Evolutionary conservation across 116 monocot genomes (phyloP).

Genomic region (Papilionanthe hybrid): DNA sequence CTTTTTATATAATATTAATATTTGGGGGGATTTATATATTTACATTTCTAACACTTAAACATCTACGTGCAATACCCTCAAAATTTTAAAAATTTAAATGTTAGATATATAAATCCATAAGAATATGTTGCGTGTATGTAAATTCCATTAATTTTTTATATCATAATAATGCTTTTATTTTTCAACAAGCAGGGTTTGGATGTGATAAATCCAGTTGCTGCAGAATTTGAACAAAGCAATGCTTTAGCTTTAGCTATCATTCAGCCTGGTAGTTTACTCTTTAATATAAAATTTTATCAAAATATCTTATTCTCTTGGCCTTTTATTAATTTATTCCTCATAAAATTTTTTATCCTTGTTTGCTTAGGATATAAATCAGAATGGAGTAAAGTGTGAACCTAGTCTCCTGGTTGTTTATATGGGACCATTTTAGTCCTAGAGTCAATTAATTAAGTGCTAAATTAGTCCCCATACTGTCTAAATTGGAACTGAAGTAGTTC

Average conservation of each 20-base stretch:
- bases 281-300: neutral
- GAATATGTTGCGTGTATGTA: no score
- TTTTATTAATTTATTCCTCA: neutral
- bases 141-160: neutral
- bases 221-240: constrained; percentile 79
- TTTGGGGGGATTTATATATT: no score
- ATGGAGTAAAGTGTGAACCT: neutral
- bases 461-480: no score
- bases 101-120: no score
- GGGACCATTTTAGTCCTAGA: no score
- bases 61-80: no score
- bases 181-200: constrained; percentile 53
- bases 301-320: neutral
- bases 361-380: neutral
- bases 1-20: neutral
- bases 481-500: no score
- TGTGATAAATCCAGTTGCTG: constrained; percentile 49
- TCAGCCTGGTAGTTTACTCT: constrained; percentile 36
- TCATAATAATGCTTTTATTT: neutral
- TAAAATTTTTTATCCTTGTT: neutral
- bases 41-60: no score
- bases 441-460: no score
- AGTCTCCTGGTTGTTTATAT: no score
- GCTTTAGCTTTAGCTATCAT: constrained; percentile 78
- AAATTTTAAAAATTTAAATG: no score